Evolutionary conservation across 2,329 filamentous ascomycete genomes (phyloP).

Genomic region (Arthrobotrys megalospora): DNA sequence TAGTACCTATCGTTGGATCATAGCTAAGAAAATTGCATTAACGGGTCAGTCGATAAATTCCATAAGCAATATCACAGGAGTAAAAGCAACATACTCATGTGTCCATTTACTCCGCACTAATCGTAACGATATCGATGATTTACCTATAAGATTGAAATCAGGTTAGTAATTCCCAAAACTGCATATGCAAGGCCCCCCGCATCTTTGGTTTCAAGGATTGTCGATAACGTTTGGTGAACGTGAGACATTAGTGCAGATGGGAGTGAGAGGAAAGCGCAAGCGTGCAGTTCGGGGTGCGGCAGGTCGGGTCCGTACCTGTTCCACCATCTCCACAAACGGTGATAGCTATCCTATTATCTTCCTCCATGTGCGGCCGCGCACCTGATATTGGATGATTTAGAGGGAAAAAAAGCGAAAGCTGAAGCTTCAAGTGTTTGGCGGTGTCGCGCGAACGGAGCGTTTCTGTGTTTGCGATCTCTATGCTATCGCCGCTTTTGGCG

Average conservation of each 20-base stretch:
- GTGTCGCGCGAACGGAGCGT: slow-evolving; percentile 25
- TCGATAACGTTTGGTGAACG: slow-evolving; percentile 23
- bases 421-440: neutral
- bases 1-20: slow-evolving; percentile 57
- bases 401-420: slow-evolving; percentile 14
- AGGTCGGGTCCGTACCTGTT: slow-evolving; percentile 66
- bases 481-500: slow-evolving; percentile 47
- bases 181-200: slow-evolving; percentile 8
- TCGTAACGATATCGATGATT: slow-evolving; percentile 86
- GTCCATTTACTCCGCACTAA: slow-evolving; percentile 88
- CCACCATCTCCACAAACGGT: slow-evolving; percentile 90
- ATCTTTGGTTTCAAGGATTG: slow-evolving; percentile 30
- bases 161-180: slow-evolving; percentile 23
- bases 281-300: slow-evolving; percentile 20
- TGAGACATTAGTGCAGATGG: slow-evolving; percentile 48
- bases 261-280: neutral
- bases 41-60: slow-evolving; percentile 5
- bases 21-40: slow-evolving; percentile 22
- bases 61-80: neutral
- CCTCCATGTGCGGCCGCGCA: slow-evolving; percentile 53
- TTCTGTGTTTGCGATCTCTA: slow-evolving; percentile 22
- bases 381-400: slow-evolving; percentile 24
- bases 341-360: slow-evolving; percentile 73
- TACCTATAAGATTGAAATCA: slow-evolving; percentile 70
- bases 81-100: slow-evolving; percentile 78